Conservation (phyloP, 768 basidiomycete species). For the Jaapia argillacea region DNA sequence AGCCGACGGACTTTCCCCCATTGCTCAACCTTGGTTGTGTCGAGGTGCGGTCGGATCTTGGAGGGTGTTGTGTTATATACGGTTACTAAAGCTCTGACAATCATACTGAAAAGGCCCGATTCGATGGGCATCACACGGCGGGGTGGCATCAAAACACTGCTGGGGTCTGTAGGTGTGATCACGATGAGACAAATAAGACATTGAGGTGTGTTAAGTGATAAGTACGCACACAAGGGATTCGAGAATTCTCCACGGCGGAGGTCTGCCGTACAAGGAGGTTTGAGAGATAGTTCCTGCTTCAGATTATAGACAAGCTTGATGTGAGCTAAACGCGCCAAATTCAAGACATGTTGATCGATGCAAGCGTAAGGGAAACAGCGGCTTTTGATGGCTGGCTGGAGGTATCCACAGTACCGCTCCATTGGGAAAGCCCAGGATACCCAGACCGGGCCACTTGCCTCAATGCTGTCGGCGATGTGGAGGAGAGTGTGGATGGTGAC, state of each 20-base stretch:
- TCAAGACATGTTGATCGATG: constrained; percentile 9
- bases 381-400: constrained; percentile 12
- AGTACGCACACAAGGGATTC: not conserved
- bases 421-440: constrained; percentile 20
- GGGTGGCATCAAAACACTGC: not conserved
- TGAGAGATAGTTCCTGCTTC: not conserved
- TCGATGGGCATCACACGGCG: not conserved
- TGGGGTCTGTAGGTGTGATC: not conserved
- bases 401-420: constrained; percentile 16
- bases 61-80: constrained; percentile 2
- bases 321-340: constrained; percentile 5
- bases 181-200: too few relatives aligned
- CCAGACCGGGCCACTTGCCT: constrained; percentile 14
- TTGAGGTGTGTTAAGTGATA: too few relatives aligned
- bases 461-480: constrained; percentile 19
- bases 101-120: not conserved
- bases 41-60: constrained; percentile 7
- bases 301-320: constrained; percentile 8
- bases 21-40: constrained; percentile 8
- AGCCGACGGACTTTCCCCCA: constrained; percentile 18
- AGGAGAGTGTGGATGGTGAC: constrained; percentile 23
- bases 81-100: not conserved
- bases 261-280: not conserved
- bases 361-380: constrained; percentile 11
- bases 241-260: not conserved